Conservation (phyloP, 176 grass and related monocot species). For the Guadua angustifolia region DNA sequence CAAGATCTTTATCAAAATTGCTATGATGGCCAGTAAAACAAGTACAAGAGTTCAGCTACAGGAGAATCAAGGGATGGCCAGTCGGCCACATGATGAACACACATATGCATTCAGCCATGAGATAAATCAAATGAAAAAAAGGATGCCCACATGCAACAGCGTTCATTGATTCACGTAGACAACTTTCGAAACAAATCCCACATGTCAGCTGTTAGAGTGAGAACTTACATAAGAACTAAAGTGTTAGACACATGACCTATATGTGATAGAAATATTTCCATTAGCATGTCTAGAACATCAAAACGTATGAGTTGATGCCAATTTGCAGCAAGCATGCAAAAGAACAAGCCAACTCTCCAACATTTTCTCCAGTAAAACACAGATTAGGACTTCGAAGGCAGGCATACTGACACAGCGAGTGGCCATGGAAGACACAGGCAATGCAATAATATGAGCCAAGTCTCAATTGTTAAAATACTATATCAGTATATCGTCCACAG, state of each 20-base stretch:
- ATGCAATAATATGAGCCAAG: not conserved
- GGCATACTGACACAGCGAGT: not conserved
- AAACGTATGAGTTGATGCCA: slow-evolving; percentile 3
- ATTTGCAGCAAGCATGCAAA: slow-evolving; percentile 15
- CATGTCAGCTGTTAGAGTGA: slow-evolving; percentile 77
- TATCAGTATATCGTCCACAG: slow-evolving; percentile 21
- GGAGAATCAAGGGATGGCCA: not conserved
- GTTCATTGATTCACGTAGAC: slow-evolving; percentile 65
- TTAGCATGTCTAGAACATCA: slow-evolving; percentile 29
- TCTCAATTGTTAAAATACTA: not conserved
- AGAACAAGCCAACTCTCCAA: slow-evolving; percentile 36
- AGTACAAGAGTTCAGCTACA: not conserved
- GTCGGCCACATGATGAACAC: not conserved
- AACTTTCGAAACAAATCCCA: slow-evolving; percentile 97
- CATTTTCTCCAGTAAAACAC: slow-evolving; percentile 27
- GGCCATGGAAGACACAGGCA: not conserved
- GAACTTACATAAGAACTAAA: slow-evolving; percentile 35
- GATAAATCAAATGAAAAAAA: slow-evolving; percentile 31
- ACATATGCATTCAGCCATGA: not conserved
- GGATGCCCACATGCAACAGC: slow-evolving; percentile 90
- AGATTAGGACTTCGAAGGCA: not conserved
- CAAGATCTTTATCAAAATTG: not conserved
- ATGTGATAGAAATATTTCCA: slow-evolving; percentile 15
- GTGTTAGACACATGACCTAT: slow-evolving; percentile 23
- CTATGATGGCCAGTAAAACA: not conserved